Percentiles rank a stretch among this genome's conserved stretches.
Conservation (phyloP, 306 rosid genomes). For the Echinosophora koreensis region DNA sequence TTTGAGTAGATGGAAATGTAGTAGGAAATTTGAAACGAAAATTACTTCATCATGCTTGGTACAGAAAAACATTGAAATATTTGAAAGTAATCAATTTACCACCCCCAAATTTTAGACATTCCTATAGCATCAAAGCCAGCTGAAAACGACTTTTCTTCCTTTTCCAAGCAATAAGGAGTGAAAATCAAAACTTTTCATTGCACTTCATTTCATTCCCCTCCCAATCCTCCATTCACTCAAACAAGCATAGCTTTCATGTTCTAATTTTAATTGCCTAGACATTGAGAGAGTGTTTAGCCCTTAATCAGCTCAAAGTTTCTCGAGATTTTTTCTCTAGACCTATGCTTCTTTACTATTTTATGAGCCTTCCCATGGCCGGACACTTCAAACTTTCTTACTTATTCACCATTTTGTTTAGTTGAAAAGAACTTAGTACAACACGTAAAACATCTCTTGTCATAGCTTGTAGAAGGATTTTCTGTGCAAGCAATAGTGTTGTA, state of each 20-base stretch:
- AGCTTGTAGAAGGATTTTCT: neutral
- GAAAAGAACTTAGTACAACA: neutral
- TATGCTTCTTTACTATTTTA: constrained; percentile 12
- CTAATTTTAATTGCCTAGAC: neutral
- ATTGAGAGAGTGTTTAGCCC: constrained; percentile 19
- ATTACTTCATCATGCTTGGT: neutral
- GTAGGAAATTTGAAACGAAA: no score
- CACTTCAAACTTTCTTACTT: neutral
- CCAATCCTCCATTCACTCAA: neutral
- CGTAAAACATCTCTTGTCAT: neutral
- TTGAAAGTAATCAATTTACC: neutral
- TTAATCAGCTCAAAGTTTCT: neutral
- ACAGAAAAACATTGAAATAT: neutral
- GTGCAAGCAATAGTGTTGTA: neutral
- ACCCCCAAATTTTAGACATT: neutral
- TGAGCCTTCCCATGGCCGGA: neutral
- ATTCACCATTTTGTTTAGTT: neutral
- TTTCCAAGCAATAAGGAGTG: neutral
- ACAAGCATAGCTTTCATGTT: neutral
- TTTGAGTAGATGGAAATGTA: neutral
- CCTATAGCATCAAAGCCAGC: neutral
- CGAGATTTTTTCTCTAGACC: neutral
- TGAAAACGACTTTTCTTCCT: neutral
- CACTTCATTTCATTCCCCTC: neutral
- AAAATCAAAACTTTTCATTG: neutral